phyloP scores from a whole-genome alignment of 352 stramenopile species.

The Phytophthora cajani region DNA sequence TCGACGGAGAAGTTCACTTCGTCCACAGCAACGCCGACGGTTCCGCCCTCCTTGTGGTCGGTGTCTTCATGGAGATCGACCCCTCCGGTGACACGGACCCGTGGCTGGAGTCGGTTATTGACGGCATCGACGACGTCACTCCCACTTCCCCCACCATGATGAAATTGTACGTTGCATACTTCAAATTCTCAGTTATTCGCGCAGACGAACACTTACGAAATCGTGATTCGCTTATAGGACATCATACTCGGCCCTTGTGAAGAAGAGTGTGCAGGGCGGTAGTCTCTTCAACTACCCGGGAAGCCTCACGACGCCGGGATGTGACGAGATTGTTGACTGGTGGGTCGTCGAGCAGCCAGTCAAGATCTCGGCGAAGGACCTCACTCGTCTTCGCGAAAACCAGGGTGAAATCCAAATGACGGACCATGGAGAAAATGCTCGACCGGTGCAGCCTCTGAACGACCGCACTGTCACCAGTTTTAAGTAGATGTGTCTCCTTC shows the following conservation, averaged over 20 bases:
- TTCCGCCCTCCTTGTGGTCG: conserved; percentile 43
- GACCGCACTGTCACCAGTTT: conserved; percentile 20
- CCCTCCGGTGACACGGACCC: conserved; percentile 27
- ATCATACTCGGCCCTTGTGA: conserved; percentile 57
- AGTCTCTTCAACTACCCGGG: conserved; percentile 47
- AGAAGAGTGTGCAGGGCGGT: conserved; percentile 27
- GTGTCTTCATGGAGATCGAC: conserved; percentile 36
- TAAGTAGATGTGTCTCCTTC: neutral
- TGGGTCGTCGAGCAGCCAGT: conserved; percentile 40
- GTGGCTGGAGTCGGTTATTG: conserved; percentile 43
- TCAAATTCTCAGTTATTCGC: neutral
- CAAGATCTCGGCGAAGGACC: conserved; percentile 33
- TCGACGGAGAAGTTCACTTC: conserved; percentile 57
- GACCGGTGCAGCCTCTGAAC: conserved; percentile 37
- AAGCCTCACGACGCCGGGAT: conserved; percentile 43
- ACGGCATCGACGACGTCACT: conserved; percentile 34
- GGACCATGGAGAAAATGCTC: conserved; percentile 32
- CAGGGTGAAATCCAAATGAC: conserved; percentile 24
- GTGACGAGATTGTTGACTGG: conserved; percentile 47
- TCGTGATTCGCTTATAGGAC: conserved; percentile 12
- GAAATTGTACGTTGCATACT: conserved; percentile 22
- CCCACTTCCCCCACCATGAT: conserved; percentile 13
- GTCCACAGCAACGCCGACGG: conserved; percentile 45
- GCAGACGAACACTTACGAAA: neutral
- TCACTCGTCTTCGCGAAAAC: conserved; percentile 35